Evolutionary conservation across 352 stramenopile species (phyloP).

Genomic region (Phytophthora macrochlamydospora): DNA sequence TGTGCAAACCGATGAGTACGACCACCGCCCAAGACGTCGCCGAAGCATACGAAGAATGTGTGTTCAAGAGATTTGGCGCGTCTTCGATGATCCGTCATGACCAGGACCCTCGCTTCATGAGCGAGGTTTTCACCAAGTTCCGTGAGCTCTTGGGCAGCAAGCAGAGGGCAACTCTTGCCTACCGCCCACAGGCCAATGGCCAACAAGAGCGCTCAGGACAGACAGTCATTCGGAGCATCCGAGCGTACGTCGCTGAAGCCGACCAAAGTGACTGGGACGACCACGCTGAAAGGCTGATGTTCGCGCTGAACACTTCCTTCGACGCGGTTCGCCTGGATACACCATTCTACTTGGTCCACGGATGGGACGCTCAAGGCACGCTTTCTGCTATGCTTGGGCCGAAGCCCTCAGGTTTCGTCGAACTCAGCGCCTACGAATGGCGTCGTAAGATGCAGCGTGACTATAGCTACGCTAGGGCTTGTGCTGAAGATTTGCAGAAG

Average conservation of each 20-base stretch:
- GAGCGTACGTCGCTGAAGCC: conserved; percentile 3
- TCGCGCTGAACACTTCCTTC: conserved; percentile 9
- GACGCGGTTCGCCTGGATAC: conserved; percentile 8
- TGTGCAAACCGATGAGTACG: background rate
- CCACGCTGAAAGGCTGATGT: background rate
- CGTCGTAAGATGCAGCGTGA: conserved; percentile 8
- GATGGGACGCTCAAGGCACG: conserved; percentile 1
- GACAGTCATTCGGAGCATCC: conserved; percentile 8
- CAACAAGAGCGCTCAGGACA: conserved; percentile 6
- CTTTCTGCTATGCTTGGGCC: conserved; percentile 8
- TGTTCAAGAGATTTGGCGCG: background rate
- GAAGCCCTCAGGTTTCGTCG: background rate
- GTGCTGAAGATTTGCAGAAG: conserved; percentile 11
- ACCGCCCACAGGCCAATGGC: conserved; percentile 10
- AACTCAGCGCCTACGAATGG: conserved; percentile 8
- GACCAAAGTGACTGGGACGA: conserved; percentile 18
- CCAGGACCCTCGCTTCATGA: background rate
- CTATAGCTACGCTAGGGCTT: conserved; percentile 6
- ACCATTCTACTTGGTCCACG: conserved; percentile 12
- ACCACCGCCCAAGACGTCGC: background rate
- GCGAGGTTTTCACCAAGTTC: background rate
- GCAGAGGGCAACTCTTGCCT: conserved; percentile 9
- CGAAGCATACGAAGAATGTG: background rate
- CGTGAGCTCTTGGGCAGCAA: conserved; percentile 1
- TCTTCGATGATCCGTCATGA: background rate